Conservation (phyloP, 2,329 filamentous ascomycete species). For the Microdochium nivale region DNA sequence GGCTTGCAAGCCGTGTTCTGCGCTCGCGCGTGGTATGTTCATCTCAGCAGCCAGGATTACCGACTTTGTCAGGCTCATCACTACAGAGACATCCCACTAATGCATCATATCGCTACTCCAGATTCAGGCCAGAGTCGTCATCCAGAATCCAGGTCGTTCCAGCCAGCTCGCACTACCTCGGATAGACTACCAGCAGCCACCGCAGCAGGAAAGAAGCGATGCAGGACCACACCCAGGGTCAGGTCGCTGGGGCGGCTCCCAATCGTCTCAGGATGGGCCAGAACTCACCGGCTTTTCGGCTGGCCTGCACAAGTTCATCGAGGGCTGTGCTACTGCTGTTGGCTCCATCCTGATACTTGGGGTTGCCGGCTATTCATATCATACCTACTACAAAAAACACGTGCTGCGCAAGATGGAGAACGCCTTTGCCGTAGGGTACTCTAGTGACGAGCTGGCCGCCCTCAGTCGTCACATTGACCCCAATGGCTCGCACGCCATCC, state of each 20-base stretch:
- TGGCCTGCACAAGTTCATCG: conserved; percentile 14
- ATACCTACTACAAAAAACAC: conserved; percentile 51
- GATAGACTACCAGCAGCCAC: neutral
- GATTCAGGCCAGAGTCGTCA: neutral
- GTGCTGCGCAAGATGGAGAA: conserved; percentile 67
- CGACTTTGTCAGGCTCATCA: neutral
- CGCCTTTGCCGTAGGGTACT: conserved; percentile 61
- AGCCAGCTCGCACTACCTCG: neutral
- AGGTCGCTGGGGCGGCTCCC: neutral
- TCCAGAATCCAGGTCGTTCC: neutral
- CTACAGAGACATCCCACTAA: neutral
- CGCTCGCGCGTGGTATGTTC: neutral
- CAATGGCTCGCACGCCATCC: neutral
- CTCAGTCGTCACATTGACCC: conserved; percentile 24
- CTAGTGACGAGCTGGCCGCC: conserved; percentile 51
- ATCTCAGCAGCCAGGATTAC: neutral
- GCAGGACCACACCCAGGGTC: neutral
- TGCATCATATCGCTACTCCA: neutral
- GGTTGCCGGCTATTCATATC: conserved; percentile 23
- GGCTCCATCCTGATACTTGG: conserved; percentile 17
- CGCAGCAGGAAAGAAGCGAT: neutral
- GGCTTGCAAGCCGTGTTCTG: neutral
- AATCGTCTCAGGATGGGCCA: neutral
- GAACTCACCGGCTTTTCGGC: conserved; percentile 1
- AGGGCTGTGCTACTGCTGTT: conserved; percentile 18